phyloP scores from a whole-genome alignment of 2,329 filamentous ascomycete species.

The Fusarium papillatum region DNA sequence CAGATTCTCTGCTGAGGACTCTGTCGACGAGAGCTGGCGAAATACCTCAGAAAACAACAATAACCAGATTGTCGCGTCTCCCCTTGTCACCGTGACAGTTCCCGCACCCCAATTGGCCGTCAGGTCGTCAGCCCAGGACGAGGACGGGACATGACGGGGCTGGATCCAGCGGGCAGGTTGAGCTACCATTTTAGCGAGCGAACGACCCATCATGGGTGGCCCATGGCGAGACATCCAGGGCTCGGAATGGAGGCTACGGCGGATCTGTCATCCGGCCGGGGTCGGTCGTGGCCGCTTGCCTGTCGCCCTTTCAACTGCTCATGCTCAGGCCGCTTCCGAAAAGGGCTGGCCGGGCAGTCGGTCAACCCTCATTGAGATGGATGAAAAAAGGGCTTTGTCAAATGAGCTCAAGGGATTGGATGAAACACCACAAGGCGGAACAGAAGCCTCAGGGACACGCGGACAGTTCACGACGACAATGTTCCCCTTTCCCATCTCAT shows the following conservation, averaged over 20 bases:
- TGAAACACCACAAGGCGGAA: not conserved
- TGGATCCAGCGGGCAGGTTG: conserved; percentile 47
- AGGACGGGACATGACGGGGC: conserved; percentile 44
- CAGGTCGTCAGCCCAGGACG: conserved; percentile 39
- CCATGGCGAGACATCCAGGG: conserved; percentile 41
- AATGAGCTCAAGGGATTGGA: not conserved
- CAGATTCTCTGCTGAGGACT: not conserved
- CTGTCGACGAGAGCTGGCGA: conserved; percentile 2
- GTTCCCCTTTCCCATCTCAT: conserved; percentile 22
- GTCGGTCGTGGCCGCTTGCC: conserved; percentile 25
- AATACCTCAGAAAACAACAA: conserved; percentile 11
- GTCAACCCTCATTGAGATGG: conserved; percentile 1
- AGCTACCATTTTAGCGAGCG: conserved; percentile 44
- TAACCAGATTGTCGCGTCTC: conserved; percentile 18
- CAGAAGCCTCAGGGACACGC: not conserved
- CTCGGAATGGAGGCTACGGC: conserved; percentile 43
- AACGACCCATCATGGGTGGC: conserved; percentile 40
- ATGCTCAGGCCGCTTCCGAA: conserved; percentile 28
- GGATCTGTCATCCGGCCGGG: conserved; percentile 44
- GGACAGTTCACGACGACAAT: not conserved
- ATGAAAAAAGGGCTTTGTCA: not conserved
- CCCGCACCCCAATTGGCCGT: conserved; percentile 37
- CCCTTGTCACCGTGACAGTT: conserved; percentile 30
- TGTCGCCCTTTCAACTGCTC: conserved; percentile 34
- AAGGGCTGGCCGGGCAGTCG: conserved; percentile 26